phyloP scores from a whole-genome alignment of 768 basidiomycete species.

The Hygrocybe punicea region DNA sequence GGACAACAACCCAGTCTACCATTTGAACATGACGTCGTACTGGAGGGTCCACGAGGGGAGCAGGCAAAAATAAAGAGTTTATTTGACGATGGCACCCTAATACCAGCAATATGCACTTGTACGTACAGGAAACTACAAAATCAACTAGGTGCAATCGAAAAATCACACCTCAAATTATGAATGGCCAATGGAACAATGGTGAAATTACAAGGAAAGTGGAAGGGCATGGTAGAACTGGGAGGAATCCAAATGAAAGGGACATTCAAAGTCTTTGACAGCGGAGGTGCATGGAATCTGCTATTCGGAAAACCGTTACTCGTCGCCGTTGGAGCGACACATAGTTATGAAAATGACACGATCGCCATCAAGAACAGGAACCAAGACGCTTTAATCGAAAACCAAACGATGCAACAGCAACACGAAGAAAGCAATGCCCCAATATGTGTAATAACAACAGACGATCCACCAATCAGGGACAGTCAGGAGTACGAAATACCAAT shows the following conservation, averaged over 20 bases:
- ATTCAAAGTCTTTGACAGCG: no score
- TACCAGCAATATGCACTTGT: slow-evolving; percentile 13
- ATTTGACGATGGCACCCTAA: slow-evolving; percentile 25
- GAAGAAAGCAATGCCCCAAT: slow-evolving; percentile 10
- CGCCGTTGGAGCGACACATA: no score
- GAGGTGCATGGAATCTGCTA: no score
- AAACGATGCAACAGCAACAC: slow-evolving; percentile 22
- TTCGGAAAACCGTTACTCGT: no score
- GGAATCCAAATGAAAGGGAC: no score
- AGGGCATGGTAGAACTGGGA: no score
- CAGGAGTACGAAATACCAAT: no score
- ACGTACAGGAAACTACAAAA: slow-evolving; percentile 13
- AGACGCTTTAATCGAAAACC: slow-evolving; percentile 8
- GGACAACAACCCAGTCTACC: background rate
- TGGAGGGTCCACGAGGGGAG: background rate
- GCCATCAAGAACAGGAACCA: slow-evolving; percentile 18
- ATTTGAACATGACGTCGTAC: background rate
- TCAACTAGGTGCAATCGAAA: slow-evolving; percentile 4
- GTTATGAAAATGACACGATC: background rate
- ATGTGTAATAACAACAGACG: slow-evolving; percentile 21
- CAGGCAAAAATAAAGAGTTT: background rate
- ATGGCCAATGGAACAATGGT: slow-evolving; percentile 32
- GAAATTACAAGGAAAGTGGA: no score
- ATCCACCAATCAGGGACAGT: slow-evolving; percentile 25
- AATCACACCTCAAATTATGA: slow-evolving; percentile 19